phyloP scores from a whole-genome alignment of 495 filamentous ascomycete species.

The Elaphomyces granulatus region DNA sequence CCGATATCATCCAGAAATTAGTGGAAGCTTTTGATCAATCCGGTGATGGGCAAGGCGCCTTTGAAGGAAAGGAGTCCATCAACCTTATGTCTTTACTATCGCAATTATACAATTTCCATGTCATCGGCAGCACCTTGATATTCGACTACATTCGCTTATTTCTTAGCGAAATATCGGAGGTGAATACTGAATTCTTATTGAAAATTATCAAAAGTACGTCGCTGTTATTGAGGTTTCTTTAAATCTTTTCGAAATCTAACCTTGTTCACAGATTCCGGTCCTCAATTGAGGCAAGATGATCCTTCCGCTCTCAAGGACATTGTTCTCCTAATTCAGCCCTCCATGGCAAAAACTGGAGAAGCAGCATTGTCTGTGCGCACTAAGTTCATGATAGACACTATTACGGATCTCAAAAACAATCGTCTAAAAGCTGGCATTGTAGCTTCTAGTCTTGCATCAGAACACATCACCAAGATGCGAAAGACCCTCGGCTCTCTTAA shows the following conservation, averaged over 20 bases:
- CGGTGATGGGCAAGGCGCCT: conserved; percentile 24
- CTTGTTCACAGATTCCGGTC: conserved; percentile 40
- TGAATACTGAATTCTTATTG: conserved; percentile 84
- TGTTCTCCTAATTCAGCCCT: conserved; percentile 60
- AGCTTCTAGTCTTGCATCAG: conserved; percentile 47
- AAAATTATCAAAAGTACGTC: conserved; percentile 59
- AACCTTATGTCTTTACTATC: conserved; percentile 80
- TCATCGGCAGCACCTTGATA: conserved; percentile 65
- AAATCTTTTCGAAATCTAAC: neutral
- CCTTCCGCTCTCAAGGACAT: conserved; percentile 86
- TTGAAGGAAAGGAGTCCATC: conserved; percentile 49
- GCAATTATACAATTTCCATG: conserved; percentile 80
- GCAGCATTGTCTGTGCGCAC: conserved; percentile 69
- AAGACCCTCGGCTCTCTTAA: conserved; percentile 66
- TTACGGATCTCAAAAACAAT: conserved; percentile 90
- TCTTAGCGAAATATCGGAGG: conserved; percentile 58
- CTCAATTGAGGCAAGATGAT: conserved; percentile 79
- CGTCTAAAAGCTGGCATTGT: conserved; percentile 57
- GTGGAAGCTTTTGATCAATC: conserved; percentile 50
- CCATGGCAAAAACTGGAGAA: conserved; percentile 50
- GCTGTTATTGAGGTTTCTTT: neutral
- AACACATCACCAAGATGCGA: conserved; percentile 74
- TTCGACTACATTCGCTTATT: conserved; percentile 83
- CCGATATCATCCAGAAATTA: conserved; percentile 61
- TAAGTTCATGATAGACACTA: conserved; percentile 96